Base-by-base conservation (phyloP, 2,329 filamentous ascomycete genomes). In the Talaromyces sp. region DNA sequence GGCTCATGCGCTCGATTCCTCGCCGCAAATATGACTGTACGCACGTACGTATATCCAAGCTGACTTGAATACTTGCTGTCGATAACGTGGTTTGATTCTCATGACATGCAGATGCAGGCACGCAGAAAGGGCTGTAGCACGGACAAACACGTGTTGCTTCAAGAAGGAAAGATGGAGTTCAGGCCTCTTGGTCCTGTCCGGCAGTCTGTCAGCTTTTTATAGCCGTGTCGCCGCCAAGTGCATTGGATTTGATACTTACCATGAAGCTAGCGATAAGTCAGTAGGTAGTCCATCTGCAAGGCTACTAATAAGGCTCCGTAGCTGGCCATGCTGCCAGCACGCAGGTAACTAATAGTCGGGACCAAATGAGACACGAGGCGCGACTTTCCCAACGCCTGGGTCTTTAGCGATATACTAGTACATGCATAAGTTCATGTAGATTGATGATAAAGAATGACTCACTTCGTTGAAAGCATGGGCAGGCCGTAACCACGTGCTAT, bases 81-180 rank as follows among this genome's bases (percentile, higher is more conserved):
- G 56, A 45, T 31, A 45, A 59, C 56, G 56, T 59, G 56, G 22
- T 59, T 43, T 59, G 56, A 43, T 27, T 45, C 39, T 22, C 22
- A 56, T 33, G 56, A 37, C 24, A 45, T 59, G 56, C 56, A 59
- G 56, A 59, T 45, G 56, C 56, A 59, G 56, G 56, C 56, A 59
- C 39, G 35, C 37, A 22, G 10, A 19, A 59, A 31, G 14, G 37
- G 56, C 8, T 37, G 24, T 41, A 41, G 6, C 37, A 2, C 19
- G 37, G 16, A 58, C 22, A 33, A 50, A 45, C 56, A 59, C 16
- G 35, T 58, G 39, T 39, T 58, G 31, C 56, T 41, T 33, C 35
- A 27, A 56, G 35, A 58, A 24, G 54, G 5, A 58, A 3, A 24
- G 24, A 43, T 58, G 7, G 27, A 35, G 27, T 35, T 54, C 50